These are phyloP conservation scores for Eugenia klotzschiana DNA, from an alignment of 441 rosid genomes.

Conservation along the genomic window DNA sequence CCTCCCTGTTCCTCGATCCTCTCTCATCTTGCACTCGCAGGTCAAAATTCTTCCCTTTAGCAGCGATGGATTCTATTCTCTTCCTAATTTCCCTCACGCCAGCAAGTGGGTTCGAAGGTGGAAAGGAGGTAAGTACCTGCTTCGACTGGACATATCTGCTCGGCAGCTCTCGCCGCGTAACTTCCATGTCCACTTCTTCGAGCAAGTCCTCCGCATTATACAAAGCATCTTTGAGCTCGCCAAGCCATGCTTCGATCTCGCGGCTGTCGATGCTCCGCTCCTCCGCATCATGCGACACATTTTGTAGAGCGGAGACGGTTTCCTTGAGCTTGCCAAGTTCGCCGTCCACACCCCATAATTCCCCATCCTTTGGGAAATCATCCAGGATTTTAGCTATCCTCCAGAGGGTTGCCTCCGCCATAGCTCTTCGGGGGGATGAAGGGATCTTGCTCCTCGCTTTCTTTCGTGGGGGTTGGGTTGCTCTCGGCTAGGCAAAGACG, in stretches of 20 bases:
- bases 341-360: background rate
- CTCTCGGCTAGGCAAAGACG: background rate
- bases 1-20: slow-evolving; percentile 8
- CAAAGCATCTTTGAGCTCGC: background rate
- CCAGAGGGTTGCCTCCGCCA: background rate
- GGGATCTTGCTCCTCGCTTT: background rate
- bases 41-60: background rate
- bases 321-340: fast-evolving
- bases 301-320: background rate
- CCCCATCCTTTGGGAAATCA: fast-evolving
- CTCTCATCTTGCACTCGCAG: background rate
- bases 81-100: fast-evolving
- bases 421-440: background rate
- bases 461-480: too few species aligned
- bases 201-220: background rate
- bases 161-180: background rate
- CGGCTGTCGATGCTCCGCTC: fast-evolving
- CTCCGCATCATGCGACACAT: background rate
- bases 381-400: background rate
- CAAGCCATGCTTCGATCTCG: fast-evolving
- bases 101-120: background rate
- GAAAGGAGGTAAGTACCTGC: background rate
- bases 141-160: background rate
- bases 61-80: background rate
- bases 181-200: fast-evolving